Evolutionary conservation across 2,329 filamentous ascomycete species (phyloP).

Genomic region (Nothomitra cinnamomea): DNA sequence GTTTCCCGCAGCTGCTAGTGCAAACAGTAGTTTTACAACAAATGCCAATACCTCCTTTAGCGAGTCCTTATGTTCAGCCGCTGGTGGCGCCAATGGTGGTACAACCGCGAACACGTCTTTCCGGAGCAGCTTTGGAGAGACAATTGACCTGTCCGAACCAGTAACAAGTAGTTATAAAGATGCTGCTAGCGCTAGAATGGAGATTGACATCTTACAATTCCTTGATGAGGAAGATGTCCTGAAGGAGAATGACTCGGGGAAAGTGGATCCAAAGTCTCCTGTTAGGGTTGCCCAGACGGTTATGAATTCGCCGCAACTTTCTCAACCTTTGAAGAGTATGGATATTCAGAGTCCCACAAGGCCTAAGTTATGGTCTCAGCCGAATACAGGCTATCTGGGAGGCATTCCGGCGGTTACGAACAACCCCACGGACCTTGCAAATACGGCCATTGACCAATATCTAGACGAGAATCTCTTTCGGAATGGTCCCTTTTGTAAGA

Average conservation of each 20-base stretch:
- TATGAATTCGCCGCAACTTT: background rate
- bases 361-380: background rate
- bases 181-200: background rate
- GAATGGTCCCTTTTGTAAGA: slow-evolving; percentile 2
- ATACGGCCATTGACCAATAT: background rate
- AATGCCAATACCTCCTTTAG: background rate
- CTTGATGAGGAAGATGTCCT: background rate
- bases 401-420: background rate
- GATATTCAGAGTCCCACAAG: background rate
- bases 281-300: background rate
- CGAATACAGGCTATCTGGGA: background rate
- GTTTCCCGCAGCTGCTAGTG: background rate
- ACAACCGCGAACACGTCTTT: background rate
- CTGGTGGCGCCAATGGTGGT: background rate
- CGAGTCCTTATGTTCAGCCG: background rate
- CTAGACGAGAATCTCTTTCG: background rate
- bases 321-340: background rate
- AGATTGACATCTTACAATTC: background rate
- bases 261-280: background rate
- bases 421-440: too few species aligned
- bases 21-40: background rate
- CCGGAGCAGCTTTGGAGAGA: background rate
- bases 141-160: background rate
- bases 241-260: background rate
- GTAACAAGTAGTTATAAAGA: background rate